Base-by-base conservation (phyloP, 148 eudicot genomes). In the Rhododendron mucronatum region DNA sequence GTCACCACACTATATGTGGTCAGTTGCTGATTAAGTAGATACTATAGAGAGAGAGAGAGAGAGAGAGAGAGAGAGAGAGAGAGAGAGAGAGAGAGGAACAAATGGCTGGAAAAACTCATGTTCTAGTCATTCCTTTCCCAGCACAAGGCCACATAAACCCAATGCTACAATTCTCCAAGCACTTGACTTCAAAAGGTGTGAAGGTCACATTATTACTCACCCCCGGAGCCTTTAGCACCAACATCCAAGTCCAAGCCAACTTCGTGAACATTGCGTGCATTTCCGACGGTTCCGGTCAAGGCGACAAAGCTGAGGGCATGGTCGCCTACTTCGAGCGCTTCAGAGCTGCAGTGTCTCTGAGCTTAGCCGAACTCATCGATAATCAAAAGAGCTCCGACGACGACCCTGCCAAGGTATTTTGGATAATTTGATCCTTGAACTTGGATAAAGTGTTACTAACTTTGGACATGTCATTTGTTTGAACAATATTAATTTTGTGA, bases 131-230 rank as follows among this genome's bases (percentile, higher is more conserved):
- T 28, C 74, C 74, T 48, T 48, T 0, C 51, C 51, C 51, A 67
- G 8, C 1, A 23, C 74, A 67, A 4, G 74, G 74, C 0, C 74
- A 67, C 74, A 28, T 67, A 1, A 67, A 28, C 33, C 74, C 74
- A 28, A 67, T 67, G 74, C 74, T 67, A 67, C 74, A 67, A n/a
- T 67, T 67, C 74, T 67, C 74, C 74, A 67, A n/a, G 74, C 30
- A 67, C 74, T 67, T 67, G 74, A 28, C 74, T 28, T 67, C 33
- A 28, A 69, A 8, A 69, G 37, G 76, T 8, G 9, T 69, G 15
- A 26, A 12, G 37, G 76, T 69, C 76, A 69, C 76, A 28, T 69
- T 69, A 1, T 3, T 69, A 16, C 21, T 57, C 4, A 57, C 63
- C 23, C 23, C 63, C 15, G 4, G 23, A 57, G 23, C 63, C 63